Conservation (phyloP, 73 alveolate species). For the Paramecium octaurelia region DNA sequence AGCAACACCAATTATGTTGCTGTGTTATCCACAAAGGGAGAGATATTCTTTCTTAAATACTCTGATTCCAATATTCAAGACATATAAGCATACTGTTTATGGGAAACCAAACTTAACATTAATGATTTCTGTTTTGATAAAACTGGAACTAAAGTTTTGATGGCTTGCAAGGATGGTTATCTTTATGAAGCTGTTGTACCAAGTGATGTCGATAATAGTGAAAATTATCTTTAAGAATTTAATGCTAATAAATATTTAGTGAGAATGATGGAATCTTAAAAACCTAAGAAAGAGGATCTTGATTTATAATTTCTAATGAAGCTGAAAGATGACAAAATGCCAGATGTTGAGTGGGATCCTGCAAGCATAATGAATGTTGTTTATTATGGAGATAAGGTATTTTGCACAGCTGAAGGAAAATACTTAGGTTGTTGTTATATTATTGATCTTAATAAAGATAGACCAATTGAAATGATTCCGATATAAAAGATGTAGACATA, state of each 20-base stretch:
- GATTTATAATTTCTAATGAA: constrained; percentile 75
- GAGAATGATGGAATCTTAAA: constrained; percentile 89
- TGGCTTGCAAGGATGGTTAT: constrained; percentile 74
- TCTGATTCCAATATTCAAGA: constrained; percentile 61
- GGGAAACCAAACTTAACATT: constrained; percentile 60
- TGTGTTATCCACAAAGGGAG: constrained; percentile 71
- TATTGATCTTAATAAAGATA: constrained; percentile 68
- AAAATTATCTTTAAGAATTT: constrained; percentile 70
- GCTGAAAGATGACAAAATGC: constrained; percentile 79
- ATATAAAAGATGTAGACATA: constrained; percentile 65
- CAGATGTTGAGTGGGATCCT: constrained; percentile 92
- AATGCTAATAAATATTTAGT: constrained; percentile 54
- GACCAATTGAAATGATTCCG: constrained; percentile 80
- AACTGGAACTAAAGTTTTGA: constrained; percentile 62
- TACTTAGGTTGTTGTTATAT: constrained; percentile 74
- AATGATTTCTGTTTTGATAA: constrained; percentile 74
- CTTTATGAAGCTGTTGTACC: constrained; percentile 66
- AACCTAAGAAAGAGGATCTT: constrained; percentile 78
- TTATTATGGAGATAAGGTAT: constrained; percentile 67
- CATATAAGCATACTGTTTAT: constrained; percentile 74
- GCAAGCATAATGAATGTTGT: constrained; percentile 69
- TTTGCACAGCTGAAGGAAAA: constrained; percentile 75
- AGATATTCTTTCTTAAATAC: constrained; percentile 75
- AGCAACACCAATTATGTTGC: constrained; percentile 72
- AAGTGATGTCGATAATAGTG: constrained; percentile 69